Conservation (phyloP, 202 grass and related monocot genomes). For the Bolboschoenoplectus hybrid region DNA sequence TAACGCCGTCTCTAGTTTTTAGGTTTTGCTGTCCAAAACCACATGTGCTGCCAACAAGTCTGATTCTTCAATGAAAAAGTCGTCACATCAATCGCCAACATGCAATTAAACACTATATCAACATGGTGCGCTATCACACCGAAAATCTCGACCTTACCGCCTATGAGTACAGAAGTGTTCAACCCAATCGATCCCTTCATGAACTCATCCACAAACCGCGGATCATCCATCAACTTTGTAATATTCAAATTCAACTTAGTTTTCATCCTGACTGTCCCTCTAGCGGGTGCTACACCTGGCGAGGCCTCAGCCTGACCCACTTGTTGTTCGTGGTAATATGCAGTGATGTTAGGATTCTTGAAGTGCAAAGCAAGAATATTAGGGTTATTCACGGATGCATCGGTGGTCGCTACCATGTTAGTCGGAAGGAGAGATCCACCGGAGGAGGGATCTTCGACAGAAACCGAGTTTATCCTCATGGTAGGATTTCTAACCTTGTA, state of each 20-base stretch:
- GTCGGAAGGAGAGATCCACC: not conserved
- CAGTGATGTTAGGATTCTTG: slow-evolving; percentile 42
- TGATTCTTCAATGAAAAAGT: slow-evolving; percentile 53
- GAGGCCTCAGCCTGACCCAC: slow-evolving; percentile 45
- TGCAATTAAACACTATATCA: slow-evolving; percentile 68
- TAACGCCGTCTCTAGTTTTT: not conserved
- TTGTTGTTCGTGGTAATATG: slow-evolving; percentile 52
- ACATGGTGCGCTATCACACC: slow-evolving; percentile 43
- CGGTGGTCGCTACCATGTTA: slow-evolving; percentile 35
- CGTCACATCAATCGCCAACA: slow-evolving; percentile 39
- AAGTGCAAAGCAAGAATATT: slow-evolving; percentile 62
- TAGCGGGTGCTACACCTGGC: slow-evolving; percentile 38
- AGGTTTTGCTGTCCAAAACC: slow-evolving; percentile 6
- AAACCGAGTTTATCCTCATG: slow-evolving; percentile 61
- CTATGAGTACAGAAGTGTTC: slow-evolving; percentile 50
- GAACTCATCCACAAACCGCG: slow-evolving; percentile 45
- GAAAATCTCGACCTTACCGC: slow-evolving; percentile 52
- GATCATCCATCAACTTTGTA: slow-evolving; percentile 41
- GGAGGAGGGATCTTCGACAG: slow-evolving; percentile 34
- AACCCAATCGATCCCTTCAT: slow-evolving; percentile 45
- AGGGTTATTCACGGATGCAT: slow-evolving; percentile 71
- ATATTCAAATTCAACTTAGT: slow-evolving; percentile 55
- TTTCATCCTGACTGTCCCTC: slow-evolving; percentile 50
- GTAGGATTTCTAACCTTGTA: slow-evolving; percentile 64
- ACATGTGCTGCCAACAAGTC: slow-evolving; percentile 49